Evolutionary conservation across 257 asterid species (phyloP).

Genomic region (Verbena officinalis): DNA sequence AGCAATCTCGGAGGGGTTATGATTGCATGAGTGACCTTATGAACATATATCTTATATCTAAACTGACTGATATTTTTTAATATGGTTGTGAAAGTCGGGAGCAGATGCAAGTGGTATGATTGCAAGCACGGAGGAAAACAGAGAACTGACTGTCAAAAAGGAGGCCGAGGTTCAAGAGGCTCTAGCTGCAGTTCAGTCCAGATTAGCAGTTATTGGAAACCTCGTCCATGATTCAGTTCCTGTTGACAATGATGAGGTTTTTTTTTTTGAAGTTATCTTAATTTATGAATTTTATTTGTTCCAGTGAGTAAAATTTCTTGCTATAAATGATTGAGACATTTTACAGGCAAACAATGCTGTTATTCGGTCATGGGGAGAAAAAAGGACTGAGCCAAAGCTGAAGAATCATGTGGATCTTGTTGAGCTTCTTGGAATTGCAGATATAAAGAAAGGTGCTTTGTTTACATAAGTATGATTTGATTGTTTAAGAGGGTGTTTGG

Average conservation of each 20-base stretch:
- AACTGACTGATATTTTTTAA: not conserved
- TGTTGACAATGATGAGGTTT: constrained; percentile 73
- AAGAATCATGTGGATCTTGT: constrained; percentile 95
- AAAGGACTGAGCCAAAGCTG: constrained; percentile 64
- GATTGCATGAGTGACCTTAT: too few relatives aligned
- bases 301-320: not conserved
- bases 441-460: constrained; percentile 59
- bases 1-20: too few relatives aligned
- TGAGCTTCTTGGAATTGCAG: constrained; percentile 95
- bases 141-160: constrained; percentile 53
- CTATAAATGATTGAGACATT: constrained; percentile 20
- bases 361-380: constrained; percentile 84
- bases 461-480: not conserved
- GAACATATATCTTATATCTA: too few relatives aligned
- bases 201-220: constrained; percentile 69
- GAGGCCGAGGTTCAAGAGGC: constrained; percentile 86
- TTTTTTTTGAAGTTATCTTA: constrained; percentile 27
- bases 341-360: constrained; percentile 71
- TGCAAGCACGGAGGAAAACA: constrained; percentile 62
- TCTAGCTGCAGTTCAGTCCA: constrained; percentile 59
- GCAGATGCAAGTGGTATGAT: constrained; percentile 60
- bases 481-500: too few relatives aligned
- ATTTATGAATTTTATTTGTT: not conserved
- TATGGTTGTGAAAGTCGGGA: constrained; percentile 49
- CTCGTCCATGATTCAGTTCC: constrained; percentile 98